Evolutionary conservation across 768 basidiomycete genomes (phyloP).

Genomic region (Candolleomyces aberdarensis): DNA sequence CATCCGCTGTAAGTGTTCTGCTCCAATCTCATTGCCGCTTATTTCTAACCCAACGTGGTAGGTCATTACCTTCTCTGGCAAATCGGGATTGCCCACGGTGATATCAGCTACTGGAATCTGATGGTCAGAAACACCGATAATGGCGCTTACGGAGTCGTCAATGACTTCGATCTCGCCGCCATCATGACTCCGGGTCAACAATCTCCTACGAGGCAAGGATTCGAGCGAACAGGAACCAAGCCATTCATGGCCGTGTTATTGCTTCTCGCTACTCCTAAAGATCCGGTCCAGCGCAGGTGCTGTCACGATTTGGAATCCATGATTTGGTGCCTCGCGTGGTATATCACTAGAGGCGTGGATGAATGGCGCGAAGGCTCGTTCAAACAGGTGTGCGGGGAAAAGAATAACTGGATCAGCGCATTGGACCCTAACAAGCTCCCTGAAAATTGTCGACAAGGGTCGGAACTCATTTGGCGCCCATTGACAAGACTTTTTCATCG

Average conservation of each 20-base stretch:
- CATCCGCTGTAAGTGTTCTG: neutral
- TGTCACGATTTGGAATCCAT: conserved; percentile 12
- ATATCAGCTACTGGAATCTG: conserved; percentile 8
- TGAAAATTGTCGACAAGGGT: neutral
- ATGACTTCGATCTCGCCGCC: neutral
- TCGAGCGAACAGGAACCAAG: conserved; percentile 7
- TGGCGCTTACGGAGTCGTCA: no score
- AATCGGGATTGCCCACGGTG: neutral
- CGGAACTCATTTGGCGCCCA: no score
- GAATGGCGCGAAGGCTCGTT: neutral
- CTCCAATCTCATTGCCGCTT: neutral
- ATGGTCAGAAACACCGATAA: neutral
- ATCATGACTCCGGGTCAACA: conserved; percentile 3
- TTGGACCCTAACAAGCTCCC: no score
- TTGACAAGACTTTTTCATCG: no score
- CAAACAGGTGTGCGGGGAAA: neutral
- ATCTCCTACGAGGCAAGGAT: neutral
- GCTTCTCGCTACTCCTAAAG: no score
- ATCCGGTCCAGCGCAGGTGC: conserved; percentile 3
- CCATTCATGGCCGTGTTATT: conserved; percentile 11
- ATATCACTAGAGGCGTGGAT: no score
- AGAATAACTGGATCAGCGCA: neutral
- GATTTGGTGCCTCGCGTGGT: conserved; percentile 4
- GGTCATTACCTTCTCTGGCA: conserved; percentile 8
- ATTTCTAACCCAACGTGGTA: neutral